These are phyloP conservation scores for Xylaria sp. DNA, from an alignment of 2,329 filamentous ascomycete species.

Conservation along the genomic window DNA sequence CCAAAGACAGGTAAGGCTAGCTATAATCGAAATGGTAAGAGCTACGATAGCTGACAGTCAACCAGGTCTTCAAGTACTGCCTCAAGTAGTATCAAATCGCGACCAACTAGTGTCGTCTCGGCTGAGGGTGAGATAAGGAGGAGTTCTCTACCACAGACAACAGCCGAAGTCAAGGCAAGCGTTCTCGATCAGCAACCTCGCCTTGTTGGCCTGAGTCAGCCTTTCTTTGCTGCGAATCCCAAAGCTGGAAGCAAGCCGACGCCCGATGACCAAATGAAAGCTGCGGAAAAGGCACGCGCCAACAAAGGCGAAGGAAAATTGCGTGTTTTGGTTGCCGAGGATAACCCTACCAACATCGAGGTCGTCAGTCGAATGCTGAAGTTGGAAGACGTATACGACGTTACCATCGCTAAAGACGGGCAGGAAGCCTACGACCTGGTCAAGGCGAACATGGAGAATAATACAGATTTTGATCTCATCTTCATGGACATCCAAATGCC, in stretches of 20 bases:
- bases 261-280: slow-evolving; percentile 70
- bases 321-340: slow-evolving; percentile 85
- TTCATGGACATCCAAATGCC: slow-evolving; percentile 99
- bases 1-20: slow-evolving; percentile 69
- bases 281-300: slow-evolving; percentile 72
- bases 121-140: slow-evolving; percentile 53
- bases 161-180: slow-evolving; percentile 52
- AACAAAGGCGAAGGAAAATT: slow-evolving; percentile 72
- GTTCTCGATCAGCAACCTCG: slow-evolving; percentile 77
- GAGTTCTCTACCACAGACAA: slow-evolving; percentile 47
- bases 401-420: slow-evolving; percentile 86
- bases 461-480: slow-evolving; percentile 82
- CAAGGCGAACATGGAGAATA: slow-evolving; percentile 80
- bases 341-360: slow-evolving; percentile 68
- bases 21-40: not conserved
- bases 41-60: slow-evolving; percentile 12
- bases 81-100: slow-evolving; percentile 63
- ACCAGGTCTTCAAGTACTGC: slow-evolving; percentile 63
- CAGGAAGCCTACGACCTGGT: slow-evolving; percentile 90
- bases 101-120: slow-evolving; percentile 59
- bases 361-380: slow-evolving; percentile 73
- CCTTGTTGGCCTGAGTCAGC: slow-evolving; percentile 82
- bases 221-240: slow-evolving; percentile 73
- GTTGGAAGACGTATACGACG: slow-evolving; percentile 83
- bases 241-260: slow-evolving; percentile 48